Evolutionary conservation across 176 grass and related monocot genomes (phyloP).

Genomic region (Ensete ventricosum): DNA sequence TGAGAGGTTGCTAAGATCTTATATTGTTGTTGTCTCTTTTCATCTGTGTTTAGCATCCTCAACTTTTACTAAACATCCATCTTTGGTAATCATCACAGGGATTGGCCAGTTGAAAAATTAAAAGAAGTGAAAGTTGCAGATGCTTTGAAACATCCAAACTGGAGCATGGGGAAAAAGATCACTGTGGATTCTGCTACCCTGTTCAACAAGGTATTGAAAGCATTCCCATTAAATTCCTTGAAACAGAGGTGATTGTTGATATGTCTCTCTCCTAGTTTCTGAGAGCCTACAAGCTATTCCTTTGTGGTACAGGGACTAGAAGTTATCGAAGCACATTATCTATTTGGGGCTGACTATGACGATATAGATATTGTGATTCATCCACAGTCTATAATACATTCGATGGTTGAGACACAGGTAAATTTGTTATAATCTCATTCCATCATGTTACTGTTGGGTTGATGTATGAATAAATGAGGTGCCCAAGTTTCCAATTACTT

Average conservation of each 20-base stretch:
- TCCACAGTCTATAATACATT: conserved; percentile 97
- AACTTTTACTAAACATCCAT: background rate
- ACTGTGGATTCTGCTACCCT: conserved; percentile 98
- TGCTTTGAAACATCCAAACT: conserved; percentile 93
- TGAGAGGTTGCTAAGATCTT: too few relatives aligned
- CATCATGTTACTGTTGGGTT: too few relatives aligned
- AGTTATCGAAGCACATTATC: conserved; percentile 98
- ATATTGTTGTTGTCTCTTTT: too few relatives aligned
- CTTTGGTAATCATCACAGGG: conserved; percentile 35
- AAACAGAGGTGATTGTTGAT: background rate
- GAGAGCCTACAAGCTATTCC: background rate
- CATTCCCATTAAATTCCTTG: too few relatives aligned
- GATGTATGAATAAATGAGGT: too few relatives aligned
- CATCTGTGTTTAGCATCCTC: background rate
- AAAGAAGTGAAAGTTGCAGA: conserved; percentile 94
- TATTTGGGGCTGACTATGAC: conserved; percentile 91
- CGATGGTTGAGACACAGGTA: conserved; percentile 97
- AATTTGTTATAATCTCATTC: conserved; percentile 2
- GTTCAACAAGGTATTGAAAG: conserved; percentile 71
- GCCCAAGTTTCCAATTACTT: too few relatives aligned
- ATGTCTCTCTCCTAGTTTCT: background rate
- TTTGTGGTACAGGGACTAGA: conserved; percentile 65
- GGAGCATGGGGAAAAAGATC: conserved; percentile 99
- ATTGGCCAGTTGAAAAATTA: conserved; percentile 79
- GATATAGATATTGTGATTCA: conserved; percentile 94